phyloP scores from a whole-genome alignment of 73 alveolate genomes.

The Tetrahymena malaccensis region DNA sequence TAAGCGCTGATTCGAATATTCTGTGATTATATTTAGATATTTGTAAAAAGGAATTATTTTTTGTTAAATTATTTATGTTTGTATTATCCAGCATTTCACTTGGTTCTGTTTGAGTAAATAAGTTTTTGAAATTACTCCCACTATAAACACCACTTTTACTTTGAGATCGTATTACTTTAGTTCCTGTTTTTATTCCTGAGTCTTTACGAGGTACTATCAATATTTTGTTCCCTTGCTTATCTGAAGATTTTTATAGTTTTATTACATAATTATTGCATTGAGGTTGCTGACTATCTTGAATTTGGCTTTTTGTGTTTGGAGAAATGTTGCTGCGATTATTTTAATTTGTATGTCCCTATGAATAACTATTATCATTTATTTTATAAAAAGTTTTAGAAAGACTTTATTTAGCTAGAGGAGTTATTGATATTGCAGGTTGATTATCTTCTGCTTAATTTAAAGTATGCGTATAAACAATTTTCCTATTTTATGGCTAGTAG shows the following conservation, averaged over 20 bases:
- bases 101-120: neutral
- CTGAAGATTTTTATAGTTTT: neutral
- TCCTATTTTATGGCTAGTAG: neutral
- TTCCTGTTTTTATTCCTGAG: neutral
- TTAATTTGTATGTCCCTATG: neutral
- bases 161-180: neutral
- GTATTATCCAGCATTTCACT: neutral
- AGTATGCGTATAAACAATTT: neutral
- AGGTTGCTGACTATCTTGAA: neutral
- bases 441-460: neutral
- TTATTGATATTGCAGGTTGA: neutral
- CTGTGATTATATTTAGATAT: neutral
- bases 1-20: neutral
- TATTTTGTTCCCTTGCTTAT: neutral
- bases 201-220: neutral
- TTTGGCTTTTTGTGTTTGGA: neutral
- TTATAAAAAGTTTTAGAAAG: neutral
- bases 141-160: neutral
- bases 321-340: neutral
- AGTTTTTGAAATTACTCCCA: neutral
- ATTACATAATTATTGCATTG: neutral
- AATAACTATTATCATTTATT: neutral
- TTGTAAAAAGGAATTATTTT: neutral
- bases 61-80: neutral
- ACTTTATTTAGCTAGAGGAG: neutral